Conservation (phyloP, 345 rosid genomes). For the Erodium maritimum region DNA sequence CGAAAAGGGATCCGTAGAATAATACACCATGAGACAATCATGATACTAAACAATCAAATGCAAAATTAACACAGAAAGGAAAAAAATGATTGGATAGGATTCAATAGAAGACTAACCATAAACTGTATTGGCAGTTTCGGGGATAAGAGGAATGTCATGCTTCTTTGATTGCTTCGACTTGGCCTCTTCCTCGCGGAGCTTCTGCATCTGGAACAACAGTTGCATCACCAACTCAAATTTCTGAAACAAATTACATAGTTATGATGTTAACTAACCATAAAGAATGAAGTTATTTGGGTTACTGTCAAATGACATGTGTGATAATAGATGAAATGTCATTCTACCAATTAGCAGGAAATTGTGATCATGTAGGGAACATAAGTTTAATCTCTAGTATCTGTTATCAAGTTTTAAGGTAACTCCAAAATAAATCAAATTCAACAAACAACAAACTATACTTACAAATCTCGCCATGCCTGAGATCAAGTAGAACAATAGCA, state of each 20-base stretch:
- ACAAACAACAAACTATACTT: conserved; percentile 13
- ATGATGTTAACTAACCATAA: too few relatives aligned
- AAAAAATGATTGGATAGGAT: background rate
- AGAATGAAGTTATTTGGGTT: too few relatives aligned
- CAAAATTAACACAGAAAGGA: background rate
- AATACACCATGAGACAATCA: too few relatives aligned
- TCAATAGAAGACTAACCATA: conserved; percentile 17
- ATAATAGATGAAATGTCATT: too few relatives aligned
- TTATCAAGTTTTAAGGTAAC: too few relatives aligned
- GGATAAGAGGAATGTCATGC: conserved; percentile 59
- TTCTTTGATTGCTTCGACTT: conserved; percentile 35
- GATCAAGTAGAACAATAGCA: conserved; percentile 88
- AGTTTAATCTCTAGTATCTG: too few relatives aligned
- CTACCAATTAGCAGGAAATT: too few relatives aligned
- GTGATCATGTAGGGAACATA: too few relatives aligned
- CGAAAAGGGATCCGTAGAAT: background rate
- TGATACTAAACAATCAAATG: background rate
- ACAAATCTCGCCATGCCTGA: conserved; percentile 89
- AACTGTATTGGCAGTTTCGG: conserved; percentile 69
- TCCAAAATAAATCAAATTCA: background rate
- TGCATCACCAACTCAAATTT: conserved; percentile 83
- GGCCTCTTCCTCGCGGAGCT: conserved; percentile 80
- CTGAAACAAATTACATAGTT: too few relatives aligned
- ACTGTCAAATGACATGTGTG: too few relatives aligned
- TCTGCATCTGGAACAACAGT: conserved; percentile 95